phyloP scores from a whole-genome alignment of 2,329 filamentous ascomycete genomes.

The Sporothrix luriei region DNA sequence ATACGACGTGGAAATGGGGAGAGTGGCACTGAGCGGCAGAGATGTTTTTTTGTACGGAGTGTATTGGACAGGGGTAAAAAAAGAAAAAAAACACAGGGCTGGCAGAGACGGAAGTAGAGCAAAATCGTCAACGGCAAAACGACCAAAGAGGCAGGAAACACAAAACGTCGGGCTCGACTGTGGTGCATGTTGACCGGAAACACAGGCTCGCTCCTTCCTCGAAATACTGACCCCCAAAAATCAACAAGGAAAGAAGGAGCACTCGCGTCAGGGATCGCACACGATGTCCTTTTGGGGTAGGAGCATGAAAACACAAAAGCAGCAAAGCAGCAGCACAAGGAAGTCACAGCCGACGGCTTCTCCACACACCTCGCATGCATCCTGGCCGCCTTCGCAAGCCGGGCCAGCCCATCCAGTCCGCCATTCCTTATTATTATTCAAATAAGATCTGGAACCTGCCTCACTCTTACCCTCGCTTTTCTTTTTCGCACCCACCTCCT shows the following conservation, averaged over 20 bases:
- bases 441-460: slow-evolving; percentile 28
- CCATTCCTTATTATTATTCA: slow-evolving; percentile 24
- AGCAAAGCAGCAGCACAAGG: not conserved
- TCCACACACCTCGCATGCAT: slow-evolving; percentile 15
- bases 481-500: slow-evolving; percentile 9
- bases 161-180: not conserved
- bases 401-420: slow-evolving; percentile 23
- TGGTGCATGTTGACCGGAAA: not conserved
- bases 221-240: not conserved
- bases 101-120: not conserved
- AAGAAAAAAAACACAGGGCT: not conserved
- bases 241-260: not conserved
- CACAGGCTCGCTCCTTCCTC: slow-evolving; percentile 1
- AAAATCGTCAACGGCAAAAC: not conserved
- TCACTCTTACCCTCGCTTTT: slow-evolving; percentile 17
- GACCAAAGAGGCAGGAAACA: slow-evolving; percentile 17
- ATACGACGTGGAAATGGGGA: slow-evolving; percentile 18
- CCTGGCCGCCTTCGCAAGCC: slow-evolving; percentile 19
- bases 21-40: not conserved
- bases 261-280: not conserved
- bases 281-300: not conserved
- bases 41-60: too few species aligned
- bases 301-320: not conserved
- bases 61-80: not conserved
- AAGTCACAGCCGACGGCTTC: slow-evolving; percentile 15